These are phyloP conservation scores for Heliocybe sulcata DNA, from an alignment of 1,284 basidiomycete species.

Conservation along the genomic window DNA sequence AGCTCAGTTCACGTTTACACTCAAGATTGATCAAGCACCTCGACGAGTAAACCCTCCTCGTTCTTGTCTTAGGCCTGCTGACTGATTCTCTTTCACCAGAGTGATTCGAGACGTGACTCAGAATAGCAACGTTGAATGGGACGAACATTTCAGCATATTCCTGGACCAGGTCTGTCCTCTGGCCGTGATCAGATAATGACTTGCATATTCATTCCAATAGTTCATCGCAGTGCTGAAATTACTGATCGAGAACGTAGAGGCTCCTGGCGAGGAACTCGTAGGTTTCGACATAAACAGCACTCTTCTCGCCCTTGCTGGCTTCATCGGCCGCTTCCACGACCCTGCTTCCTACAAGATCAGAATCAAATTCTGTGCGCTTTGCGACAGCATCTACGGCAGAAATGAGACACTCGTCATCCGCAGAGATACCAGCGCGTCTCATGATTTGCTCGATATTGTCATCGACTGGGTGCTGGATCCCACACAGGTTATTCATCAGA, in stretches of 20 bases:
- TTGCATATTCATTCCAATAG: slow-evolving; percentile 24
- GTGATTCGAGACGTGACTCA: slow-evolving; percentile 38
- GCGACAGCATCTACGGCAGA: slow-evolving; percentile 61
- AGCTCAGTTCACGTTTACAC: slow-evolving; percentile 68
- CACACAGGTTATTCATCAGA: slow-evolving; percentile 33
- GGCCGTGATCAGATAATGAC: slow-evolving; percentile 3
- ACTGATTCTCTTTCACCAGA: slow-evolving; percentile 19
- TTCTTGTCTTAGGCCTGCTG: neutral
- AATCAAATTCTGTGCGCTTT: slow-evolving; percentile 70
- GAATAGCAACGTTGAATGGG: slow-evolving; percentile 35
- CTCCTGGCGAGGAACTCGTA: slow-evolving; percentile 45
- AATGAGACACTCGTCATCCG: slow-evolving; percentile 55
- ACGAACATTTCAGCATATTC: slow-evolving; percentile 55
- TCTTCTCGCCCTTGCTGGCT: slow-evolving; percentile 54
- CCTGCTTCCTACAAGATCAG: slow-evolving; percentile 55
- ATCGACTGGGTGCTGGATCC: slow-evolving; percentile 69
- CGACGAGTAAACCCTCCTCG: slow-evolving; percentile 50
- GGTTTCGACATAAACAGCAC: slow-evolving; percentile 67
- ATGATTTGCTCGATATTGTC: slow-evolving; percentile 66
- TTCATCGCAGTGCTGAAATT: slow-evolving; percentile 71
- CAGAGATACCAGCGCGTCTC: slow-evolving; percentile 62
- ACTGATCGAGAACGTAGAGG: slow-evolving; percentile 67
- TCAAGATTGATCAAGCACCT: slow-evolving; percentile 53
- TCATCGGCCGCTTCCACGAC: slow-evolving; percentile 59
- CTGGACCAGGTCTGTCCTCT: slow-evolving; percentile 58